Evolutionary conservation across 306 rosid species (phyloP), one percentile per base, ranked within the genome.

Genomic region (Fagus crenata): DNA sequence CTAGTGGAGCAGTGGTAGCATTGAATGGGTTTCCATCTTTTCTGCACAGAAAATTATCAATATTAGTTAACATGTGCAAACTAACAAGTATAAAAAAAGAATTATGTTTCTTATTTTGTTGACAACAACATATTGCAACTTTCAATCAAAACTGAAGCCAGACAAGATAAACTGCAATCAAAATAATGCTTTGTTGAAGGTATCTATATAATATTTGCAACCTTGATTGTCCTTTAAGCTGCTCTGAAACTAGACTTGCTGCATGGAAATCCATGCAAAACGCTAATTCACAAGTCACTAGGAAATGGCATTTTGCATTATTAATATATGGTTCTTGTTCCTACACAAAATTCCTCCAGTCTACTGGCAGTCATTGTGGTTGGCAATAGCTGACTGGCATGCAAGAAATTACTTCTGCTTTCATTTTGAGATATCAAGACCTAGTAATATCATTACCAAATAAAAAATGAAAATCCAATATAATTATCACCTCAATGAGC

Each of bases 1-100:
- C 73, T 13, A 84, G 53, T 15, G 96, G 91, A 78, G 93, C 84
- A 36, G 77, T 32, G 64, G 93, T 86, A 35, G 87, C 60, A 84
- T 87, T 86, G 75, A 91, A 91, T 14, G 72, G 97, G 81, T 93
- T 91, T 85, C 98, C 98, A 82, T 87, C 93, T 67, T 78, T 87
- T 75, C 98, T 93, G 98, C 85, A 84, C 32, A 53, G 76, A 28
- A 70, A 39, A 78, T 75, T 58, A 78, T 46, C 75, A 69, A 53
- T 60, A 75, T 77, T 78, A 49, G 65, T 65, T 72, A 80, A 67
- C 42, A 80, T 72, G 53, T 39, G 63, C 80, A 74, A 76, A 73
- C 28, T 22, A 49, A 70, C 49, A 81, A 7, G 49, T 40, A 61
- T 40, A 11, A 13, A 64, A 53, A 58, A 68, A n/a, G 35, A 55